Base-by-base conservation (phyloP, 345 rosid genomes). In the Lagerstroemia speciosa region DNA sequence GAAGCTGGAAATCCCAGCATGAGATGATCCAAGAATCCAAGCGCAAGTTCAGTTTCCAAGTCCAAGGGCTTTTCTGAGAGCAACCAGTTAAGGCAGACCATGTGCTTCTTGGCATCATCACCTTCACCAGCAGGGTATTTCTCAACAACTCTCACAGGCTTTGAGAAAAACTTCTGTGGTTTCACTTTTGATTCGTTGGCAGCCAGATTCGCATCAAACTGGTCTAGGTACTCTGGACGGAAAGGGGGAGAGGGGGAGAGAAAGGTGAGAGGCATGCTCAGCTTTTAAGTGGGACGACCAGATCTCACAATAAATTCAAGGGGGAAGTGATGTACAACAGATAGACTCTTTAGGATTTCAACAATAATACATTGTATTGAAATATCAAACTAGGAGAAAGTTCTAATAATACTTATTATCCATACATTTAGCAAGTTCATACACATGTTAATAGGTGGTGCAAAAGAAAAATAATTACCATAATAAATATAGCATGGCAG, bases 1-100 rank as follows among this genome's bases (percentile, higher is more conserved):
- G 99, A 86, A 75, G 99, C 93, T 75, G 96, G 97, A 78, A 95
- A 88, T 71, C 97, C 97, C 85, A 94, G 75, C 91, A 94, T 80
- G 40, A 89, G 95, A 81, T 93, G 93, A 81, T 94, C 96, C 83
- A 94, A 74, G 79, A 94, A 89, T 67, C 96, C 95, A 66, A 91
- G 91, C 0, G 93, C 66, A 52, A 94, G 96, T 73, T 91, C 96
- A 69, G 96, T 91, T 81, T 94, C 83, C 81, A 88, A 81, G 86
- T 89, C 96, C 53, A 91, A 74, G 68, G 96, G 92, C 74, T 85
- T 78, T 60, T 94, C 99, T 65, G 92, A 83, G 45, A 89, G 85
- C 77, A 94, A 78, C 99, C 97, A 94, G 75, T 89, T 94, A 53
- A 94, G 83, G 83, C 93, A 89, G 31, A 91, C 86, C 97, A 94